These are phyloP conservation scores for Stachybotrys echinatus DNA, from an alignment of 2,329 filamentous ascomycete genomes.

Conservation along the genomic window DNA sequence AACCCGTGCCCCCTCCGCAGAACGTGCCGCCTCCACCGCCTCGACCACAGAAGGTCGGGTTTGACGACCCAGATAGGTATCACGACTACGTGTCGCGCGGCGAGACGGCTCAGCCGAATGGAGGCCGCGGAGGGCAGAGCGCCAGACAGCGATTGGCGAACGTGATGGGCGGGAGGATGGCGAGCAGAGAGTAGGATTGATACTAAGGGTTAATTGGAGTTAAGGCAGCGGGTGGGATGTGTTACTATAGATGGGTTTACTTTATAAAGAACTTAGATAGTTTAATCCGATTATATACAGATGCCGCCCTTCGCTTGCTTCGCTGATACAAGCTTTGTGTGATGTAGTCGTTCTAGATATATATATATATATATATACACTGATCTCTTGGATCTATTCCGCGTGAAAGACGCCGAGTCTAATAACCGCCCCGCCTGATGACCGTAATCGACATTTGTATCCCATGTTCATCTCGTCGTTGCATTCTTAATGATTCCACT, in stretches of 20 bases:
- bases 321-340: too few species aligned
- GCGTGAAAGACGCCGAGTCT: too few species aligned
- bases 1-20: constrained; percentile 10
- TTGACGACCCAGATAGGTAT: constrained; percentile 26
- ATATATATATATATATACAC: too few species aligned
- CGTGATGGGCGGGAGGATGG: constrained; percentile 43
- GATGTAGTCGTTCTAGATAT: too few species aligned
- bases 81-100: constrained; percentile 19
- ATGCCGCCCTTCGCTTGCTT: too few species aligned
- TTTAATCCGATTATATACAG: too few species aligned
- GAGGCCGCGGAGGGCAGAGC: constrained; percentile 17
- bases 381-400: too few species aligned
- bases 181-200: constrained; percentile 24
- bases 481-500: constrained; percentile 28
- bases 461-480: neutral
- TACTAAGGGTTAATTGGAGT: neutral
- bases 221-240: too few species aligned
- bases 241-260: too few species aligned
- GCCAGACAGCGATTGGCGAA: constrained; percentile 25
- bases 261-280: too few species aligned
- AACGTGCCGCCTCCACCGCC: constrained; percentile 28
- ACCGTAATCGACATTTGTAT: too few species aligned
- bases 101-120: constrained; percentile 9
- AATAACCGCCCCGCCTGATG: too few species aligned
- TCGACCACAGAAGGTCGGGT: constrained; percentile 29